A percentile compares a stretch with the other conserved stretches of the same genome.
Evolutionary conservation across 371 early-diverging fungal species (phyloP).

Genomic region (Chytridiales sp.): DNA sequence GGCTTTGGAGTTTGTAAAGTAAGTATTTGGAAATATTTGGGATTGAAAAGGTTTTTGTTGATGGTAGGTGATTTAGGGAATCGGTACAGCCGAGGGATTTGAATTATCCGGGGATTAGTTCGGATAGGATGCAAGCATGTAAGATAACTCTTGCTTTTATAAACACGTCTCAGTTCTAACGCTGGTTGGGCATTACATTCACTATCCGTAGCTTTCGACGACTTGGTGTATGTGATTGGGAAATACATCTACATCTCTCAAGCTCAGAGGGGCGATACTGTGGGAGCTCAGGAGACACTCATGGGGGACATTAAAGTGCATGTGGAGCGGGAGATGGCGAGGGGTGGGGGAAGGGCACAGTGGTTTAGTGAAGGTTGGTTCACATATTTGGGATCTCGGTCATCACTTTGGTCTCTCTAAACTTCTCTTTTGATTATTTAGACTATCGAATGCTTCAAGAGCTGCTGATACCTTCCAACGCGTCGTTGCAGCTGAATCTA

Average conservation of each 20-base stretch:
- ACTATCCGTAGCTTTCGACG: slow-evolving; percentile 32
- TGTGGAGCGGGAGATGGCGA: slow-evolving; percentile 26
- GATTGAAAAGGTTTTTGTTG: neutral
- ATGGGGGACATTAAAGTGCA: slow-evolving; percentile 24
- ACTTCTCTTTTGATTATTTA: neutral
- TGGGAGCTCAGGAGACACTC: slow-evolving; percentile 19
- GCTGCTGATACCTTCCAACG: neutral
- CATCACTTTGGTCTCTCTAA: too few relatives aligned
- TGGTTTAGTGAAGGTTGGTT: slow-evolving; percentile 37
- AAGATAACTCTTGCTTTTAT: neutral
- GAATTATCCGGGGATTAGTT: neutral
- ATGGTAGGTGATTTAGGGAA: neutral
- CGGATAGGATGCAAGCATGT: neutral
- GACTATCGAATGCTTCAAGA: slow-evolving; percentile 18
- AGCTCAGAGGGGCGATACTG: slow-evolving; percentile 4
- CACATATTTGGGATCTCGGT: too few relatives aligned
- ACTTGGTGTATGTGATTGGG: slow-evolving; percentile 33
- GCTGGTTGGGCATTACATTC: neutral
- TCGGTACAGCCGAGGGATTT: slow-evolving; percentile 2
- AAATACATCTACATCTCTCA: slow-evolving; percentile 32
- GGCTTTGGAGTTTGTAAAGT: slow-evolving; percentile 28
- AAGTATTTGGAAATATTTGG: neutral
- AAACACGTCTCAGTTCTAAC: neutral
- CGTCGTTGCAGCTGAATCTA: neutral
- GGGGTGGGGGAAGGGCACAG: slow-evolving; percentile 21